Conservation (phyloP, 345 rosid genomes). For the Pseudoturritis turrita region DNA sequence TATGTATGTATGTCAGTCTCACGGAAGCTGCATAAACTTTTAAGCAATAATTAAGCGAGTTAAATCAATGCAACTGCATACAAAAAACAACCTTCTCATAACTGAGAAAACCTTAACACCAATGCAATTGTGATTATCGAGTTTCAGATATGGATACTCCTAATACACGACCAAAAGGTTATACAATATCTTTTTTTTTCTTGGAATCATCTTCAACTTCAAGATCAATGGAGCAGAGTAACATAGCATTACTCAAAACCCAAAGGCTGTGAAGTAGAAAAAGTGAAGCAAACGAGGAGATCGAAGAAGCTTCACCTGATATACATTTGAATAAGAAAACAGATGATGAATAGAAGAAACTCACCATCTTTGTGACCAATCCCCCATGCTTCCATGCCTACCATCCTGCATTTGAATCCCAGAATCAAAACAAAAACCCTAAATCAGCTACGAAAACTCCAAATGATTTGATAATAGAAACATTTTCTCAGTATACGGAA, state of each 20-base stretch:
- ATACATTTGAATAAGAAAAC: not conserved
- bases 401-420: constrained; percentile 71
- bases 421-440: constrained; percentile 19
- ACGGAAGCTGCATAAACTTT: not conserved
- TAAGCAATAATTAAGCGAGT: not conserved
- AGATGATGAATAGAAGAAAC: constrained; percentile 29
- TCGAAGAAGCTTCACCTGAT: too few relatives aligned
- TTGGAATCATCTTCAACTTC: not conserved
- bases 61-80: not conserved
- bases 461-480: not conserved
- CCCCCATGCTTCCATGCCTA: constrained; percentile 97
- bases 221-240: not conserved
- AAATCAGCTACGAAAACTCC: too few relatives aligned
- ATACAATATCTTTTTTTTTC: not conserved
- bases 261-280: not conserved
- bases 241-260: not conserved
- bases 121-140: not conserved
- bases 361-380: constrained; percentile 79
- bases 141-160: not conserved
- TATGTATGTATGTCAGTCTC: not conserved
- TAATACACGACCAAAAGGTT: not conserved
- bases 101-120: not conserved
- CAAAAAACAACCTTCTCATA: not conserved
- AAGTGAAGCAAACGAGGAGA: too few relatives aligned
- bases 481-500: too few relatives aligned